Conservation (phyloP, 2,329 filamentous ascomycete genomes). For the Ceratocystis smalleyi region DNA sequence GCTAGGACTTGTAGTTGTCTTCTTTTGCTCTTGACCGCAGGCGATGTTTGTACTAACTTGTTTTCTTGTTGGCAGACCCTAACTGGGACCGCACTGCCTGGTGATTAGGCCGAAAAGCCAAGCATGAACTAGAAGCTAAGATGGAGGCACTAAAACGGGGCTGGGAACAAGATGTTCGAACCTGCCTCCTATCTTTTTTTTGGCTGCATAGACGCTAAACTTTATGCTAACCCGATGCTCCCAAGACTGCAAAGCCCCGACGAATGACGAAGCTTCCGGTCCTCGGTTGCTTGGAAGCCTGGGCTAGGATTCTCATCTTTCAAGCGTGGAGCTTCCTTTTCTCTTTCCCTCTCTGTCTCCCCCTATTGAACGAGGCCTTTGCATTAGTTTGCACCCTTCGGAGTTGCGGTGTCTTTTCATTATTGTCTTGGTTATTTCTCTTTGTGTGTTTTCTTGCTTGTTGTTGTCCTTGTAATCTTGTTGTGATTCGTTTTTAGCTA, state of each 20-base stretch:
- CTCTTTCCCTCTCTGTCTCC: not conserved
- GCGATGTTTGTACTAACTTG: not conserved
- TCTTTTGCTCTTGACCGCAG: not conserved
- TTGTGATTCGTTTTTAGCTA: not conserved
- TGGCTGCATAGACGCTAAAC: no score
- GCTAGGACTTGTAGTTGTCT: not conserved
- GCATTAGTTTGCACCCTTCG: not conserved
- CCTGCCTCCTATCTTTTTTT: no score
- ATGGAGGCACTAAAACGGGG: not conserved
- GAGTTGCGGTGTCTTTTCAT: not conserved
- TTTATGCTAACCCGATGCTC: not conserved
- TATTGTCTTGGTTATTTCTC: not conserved
- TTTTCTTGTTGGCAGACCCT: conserved; percentile 39
- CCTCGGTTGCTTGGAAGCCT: not conserved
- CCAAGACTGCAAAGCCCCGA: not conserved
- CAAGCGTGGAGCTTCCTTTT: not conserved
- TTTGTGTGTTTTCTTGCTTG: not conserved
- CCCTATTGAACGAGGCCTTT: not conserved
- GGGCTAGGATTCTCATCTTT: not conserved
- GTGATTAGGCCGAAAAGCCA: conserved; percentile 32
- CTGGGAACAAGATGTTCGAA: not conserved
- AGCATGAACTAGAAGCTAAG: not conserved
- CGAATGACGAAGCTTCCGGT: not conserved
- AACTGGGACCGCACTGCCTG: conserved; percentile 87
- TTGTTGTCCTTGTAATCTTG: not conserved